phyloP scores from a whole-genome alignment of 164 flowering plant species.

The Platanus orientalis region DNA sequence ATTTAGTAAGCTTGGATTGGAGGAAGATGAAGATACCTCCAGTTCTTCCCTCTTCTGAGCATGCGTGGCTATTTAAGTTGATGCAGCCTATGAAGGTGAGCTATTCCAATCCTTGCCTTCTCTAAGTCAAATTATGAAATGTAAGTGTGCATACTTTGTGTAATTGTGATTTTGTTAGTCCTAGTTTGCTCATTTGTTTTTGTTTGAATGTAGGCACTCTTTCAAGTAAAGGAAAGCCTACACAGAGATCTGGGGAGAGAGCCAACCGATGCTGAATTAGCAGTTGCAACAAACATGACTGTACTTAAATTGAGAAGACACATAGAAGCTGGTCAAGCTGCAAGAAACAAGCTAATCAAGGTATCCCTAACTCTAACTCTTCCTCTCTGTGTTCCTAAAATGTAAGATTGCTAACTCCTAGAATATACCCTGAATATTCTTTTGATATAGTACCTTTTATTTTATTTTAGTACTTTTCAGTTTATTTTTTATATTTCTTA shows the following conservation, averaged over 20 bases:
- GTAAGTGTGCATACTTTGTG: neutral
- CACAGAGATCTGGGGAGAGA: slow-evolving; percentile 46
- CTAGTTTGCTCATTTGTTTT: slow-evolving; percentile 11
- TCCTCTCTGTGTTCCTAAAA: neutral
- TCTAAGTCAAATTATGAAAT: neutral
- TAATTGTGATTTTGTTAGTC: neutral
- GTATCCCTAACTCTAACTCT: slow-evolving; percentile 26
- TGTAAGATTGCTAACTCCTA: neutral
- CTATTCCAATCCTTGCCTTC: neutral
- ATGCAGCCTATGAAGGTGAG: slow-evolving; percentile 94
- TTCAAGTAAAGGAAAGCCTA: slow-evolving; percentile 54
- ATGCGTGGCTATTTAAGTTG: slow-evolving; percentile 76
- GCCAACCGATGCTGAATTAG: slow-evolving; percentile 69
- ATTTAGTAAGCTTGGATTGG: slow-evolving; percentile 82
- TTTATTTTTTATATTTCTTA: neutral
- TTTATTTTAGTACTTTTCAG: too few relatives aligned
- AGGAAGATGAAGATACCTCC: slow-evolving; percentile 96
- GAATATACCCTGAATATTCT: neutral
- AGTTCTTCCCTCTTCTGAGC: slow-evolving; percentile 84
- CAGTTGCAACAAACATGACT: slow-evolving; percentile 51
- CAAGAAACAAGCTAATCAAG: slow-evolving; percentile 87
- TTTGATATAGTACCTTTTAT: too few relatives aligned
- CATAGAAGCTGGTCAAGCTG: slow-evolving; percentile 76
- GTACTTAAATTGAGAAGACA: slow-evolving; percentile 41
- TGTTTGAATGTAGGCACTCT: slow-evolving; percentile 41